phyloP scores from a whole-genome alignment of 1,284 basidiomycete species.

The Ganoderma lingzhi region DNA sequence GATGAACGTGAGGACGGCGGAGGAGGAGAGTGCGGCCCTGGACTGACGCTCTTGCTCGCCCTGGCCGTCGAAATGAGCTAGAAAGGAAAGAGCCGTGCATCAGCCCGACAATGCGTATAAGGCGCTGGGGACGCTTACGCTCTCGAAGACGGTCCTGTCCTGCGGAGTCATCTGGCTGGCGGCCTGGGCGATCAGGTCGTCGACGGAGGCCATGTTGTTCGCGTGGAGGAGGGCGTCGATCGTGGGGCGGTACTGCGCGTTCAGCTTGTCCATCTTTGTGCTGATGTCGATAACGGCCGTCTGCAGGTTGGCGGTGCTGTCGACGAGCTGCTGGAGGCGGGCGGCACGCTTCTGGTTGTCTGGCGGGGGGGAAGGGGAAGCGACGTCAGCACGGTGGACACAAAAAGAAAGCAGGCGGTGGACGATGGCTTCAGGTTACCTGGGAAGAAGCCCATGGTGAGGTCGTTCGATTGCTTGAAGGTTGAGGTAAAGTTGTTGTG shows the following conservation, averaged over 20 bases:
- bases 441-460: neutral
- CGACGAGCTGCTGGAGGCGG: no score
- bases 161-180: neutral
- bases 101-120: neutral
- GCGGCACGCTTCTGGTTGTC: no score
- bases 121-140: neutral
- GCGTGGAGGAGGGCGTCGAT: no score
- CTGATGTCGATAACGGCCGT: no score
- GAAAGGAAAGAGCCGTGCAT: neutral
- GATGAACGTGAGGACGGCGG: neutral
- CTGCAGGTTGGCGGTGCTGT: no score
- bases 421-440: no score
- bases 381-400: no score
- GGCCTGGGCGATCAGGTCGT: neutral
- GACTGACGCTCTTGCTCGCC: neutral
- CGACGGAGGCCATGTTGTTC: neutral
- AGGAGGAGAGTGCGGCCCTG: neutral
- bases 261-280: no score
- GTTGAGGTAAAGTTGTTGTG: neutral
- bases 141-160: neutral
- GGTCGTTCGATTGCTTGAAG: neutral
- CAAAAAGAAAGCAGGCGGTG: neutral
- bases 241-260: no score
- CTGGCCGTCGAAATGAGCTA: neutral
- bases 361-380: no score